Base-by-base conservation (phyloP, 139 green algal genomes). In the Haematococcus sp. region DNA sequence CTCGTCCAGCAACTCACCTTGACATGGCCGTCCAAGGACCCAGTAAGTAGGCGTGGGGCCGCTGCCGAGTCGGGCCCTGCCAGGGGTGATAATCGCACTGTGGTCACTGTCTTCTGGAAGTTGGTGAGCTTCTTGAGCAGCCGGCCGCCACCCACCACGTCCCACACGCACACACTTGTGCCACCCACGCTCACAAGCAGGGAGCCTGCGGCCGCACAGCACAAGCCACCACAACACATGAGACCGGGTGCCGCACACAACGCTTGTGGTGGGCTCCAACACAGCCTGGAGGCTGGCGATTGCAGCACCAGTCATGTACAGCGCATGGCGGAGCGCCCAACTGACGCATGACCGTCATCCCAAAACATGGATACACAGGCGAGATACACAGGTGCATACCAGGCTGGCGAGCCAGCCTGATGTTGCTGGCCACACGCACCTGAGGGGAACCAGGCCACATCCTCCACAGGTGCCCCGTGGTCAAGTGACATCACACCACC, bases 31-130 rank as follows among this genome's bases (percentile, higher is more conserved):
- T 98, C 95, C 44, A 98, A 81, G 0, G 89, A 94, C 25, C 88
- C 94, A 3, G 95, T 86, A 20, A 98, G 80, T 75, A 98, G 77
- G 32, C 95, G 87, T 4, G 92, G 88, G 11, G 86, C 85, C 2
- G 85, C 83, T 22, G 76, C 52, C 13, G 65, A 81, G 46, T 84
- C 80, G 0, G 83, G 86, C 1, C 84, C 90, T 20, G 88, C 84
- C 32, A 83, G 4, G 0, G 86, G 73, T 4, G 81, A 81, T 33
- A 95, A 61, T 4, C 54, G 20, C 13, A 97, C 80, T n/a, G 77
- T 90, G 0, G 88, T 97, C 20, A 98, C 83, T 0, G 95, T 98
- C 84, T 98, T 98, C 73, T 98, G 94, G 76, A 98, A 95, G 75
- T 92, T 93, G 60, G 77, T 61, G 17, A 98, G 68, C 0, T 80